phyloP scores from a whole-genome alignment of 2,329 filamentous ascomycete genomes.

The Colletotrichum spinosum region DNA sequence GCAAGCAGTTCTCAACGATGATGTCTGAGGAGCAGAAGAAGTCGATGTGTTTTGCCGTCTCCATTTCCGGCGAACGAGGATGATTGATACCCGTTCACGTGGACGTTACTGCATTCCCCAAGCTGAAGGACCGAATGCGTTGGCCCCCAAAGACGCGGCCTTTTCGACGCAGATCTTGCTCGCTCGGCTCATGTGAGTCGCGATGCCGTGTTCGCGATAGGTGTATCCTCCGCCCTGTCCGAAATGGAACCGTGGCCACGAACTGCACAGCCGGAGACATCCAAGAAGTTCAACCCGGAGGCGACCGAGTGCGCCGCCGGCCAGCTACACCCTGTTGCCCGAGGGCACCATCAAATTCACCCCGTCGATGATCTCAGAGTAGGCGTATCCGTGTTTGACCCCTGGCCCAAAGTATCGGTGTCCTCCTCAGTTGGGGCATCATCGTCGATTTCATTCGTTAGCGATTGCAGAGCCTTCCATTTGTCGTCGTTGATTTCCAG shows the following conservation, averaged over 20 bases:
- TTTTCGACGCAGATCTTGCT: constrained; percentile 40
- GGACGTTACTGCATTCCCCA: constrained; percentile 38
- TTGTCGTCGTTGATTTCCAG: constrained; percentile 43
- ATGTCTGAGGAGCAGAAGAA: constrained; percentile 41
- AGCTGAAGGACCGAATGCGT: constrained; percentile 38
- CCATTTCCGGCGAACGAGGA: constrained; percentile 40
- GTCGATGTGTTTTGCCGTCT: constrained; percentile 41
- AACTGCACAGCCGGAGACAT: background rate
- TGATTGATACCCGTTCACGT: constrained; percentile 38
- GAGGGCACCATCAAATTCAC: constrained; percentile 35
- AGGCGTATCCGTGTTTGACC: constrained; percentile 37
- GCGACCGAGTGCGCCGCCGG: constrained; percentile 38
- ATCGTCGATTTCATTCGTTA: constrained; percentile 40
- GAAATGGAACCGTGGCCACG: constrained; percentile 14
- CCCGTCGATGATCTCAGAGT: constrained; percentile 37
- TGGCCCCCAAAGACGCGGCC: constrained; percentile 38
- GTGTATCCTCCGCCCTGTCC: constrained; percentile 41
- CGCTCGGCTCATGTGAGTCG: constrained; percentile 25
- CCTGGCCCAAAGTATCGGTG: constrained; percentile 45
- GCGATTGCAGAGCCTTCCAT: constrained; percentile 43
- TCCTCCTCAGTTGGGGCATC: constrained; percentile 34
- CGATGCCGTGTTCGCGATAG: constrained; percentile 19
- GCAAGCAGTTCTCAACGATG: constrained; percentile 46
- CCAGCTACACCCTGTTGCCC: constrained; percentile 37
- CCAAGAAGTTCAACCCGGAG: constrained; percentile 39